Evolutionary conservation across 2,329 filamentous ascomycete species (phyloP).

Genomic region (Lizonia empirigonia): DNA sequence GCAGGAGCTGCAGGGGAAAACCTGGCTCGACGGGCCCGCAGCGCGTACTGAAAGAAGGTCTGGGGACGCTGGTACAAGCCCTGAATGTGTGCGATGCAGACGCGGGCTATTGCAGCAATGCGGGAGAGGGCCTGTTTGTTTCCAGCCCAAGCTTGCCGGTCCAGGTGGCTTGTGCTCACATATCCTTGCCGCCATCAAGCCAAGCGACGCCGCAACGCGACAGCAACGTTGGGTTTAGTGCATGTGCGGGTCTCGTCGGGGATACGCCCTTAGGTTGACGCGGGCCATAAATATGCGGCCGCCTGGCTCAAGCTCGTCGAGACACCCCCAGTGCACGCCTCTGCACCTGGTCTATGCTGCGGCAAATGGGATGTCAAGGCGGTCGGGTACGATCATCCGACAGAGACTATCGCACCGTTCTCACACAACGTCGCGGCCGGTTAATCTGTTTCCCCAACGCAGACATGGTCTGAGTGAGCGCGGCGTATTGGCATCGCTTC

Average conservation of each 20-base stretch:
- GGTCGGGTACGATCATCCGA: conserved; percentile 33
- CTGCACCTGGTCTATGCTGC: conserved; percentile 31
- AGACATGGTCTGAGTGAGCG: conserved; percentile 28
- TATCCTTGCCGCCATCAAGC: conserved; percentile 36
- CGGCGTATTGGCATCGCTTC: conserved; percentile 40
- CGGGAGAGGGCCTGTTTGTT: conserved; percentile 41
- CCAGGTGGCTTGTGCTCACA: conserved; percentile 32
- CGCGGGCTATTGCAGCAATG: conserved; percentile 43
- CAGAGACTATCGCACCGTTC: conserved; percentile 30
- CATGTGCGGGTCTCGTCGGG: conserved; percentile 38
- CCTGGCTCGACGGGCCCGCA: conserved; percentile 40
- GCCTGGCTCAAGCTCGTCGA: conserved; percentile 28
- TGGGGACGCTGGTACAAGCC: conserved; percentile 39
- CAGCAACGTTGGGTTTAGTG: conserved; percentile 40
- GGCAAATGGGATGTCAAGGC: conserved; percentile 44
- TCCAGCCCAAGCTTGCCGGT: conserved; percentile 38
- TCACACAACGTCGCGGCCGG: conserved; percentile 31
- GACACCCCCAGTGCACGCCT: conserved; percentile 26
- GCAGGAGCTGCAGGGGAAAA: conserved; percentile 39
- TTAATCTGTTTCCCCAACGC: conserved; percentile 41
- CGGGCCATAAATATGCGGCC: conserved; percentile 39
- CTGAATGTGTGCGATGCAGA: conserved; percentile 42
- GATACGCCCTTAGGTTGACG: conserved; percentile 34
- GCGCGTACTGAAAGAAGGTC: conserved; percentile 45
- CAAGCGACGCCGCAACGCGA: conserved; percentile 35